Evolutionary conservation across 306 rosid genomes (phyloP), one percentile per base, ranked within the genome.

Genomic region (Hippophae rhamnoides): DNA sequence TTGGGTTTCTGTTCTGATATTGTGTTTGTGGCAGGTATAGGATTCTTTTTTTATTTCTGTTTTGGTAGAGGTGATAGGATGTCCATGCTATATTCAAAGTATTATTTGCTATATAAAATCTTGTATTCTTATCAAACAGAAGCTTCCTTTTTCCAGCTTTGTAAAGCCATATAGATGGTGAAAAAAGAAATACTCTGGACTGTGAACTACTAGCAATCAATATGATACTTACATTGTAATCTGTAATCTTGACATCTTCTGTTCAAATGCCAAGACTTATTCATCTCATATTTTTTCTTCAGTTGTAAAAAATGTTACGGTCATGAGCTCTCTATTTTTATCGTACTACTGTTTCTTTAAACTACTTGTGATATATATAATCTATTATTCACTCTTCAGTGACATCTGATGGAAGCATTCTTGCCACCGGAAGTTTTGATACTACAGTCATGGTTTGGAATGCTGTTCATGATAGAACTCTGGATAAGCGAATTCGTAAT

Each of bases 391-490:
- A 69, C 73, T 67, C 68, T 85, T 78, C 87, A 90, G 98, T 90
- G 86, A 77, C 98, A 71, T 85, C 95, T 69, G 98, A 90, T 56
- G 98, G 98, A 63, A 82, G 89, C 78, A 75, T 85, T 62, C 98
- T 90, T 71, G 96, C 96, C 56, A 90, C 98, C 52, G 98, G 96
- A 75, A 87, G 98, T 81, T 83, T 78, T 67, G 98, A 90, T 81
- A 90, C 98, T 45, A 90, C 98, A 42, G 88, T 90, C 45, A 90
- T 90, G 98, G 82, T 90, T 52, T 90, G 98, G 96, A 86, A 90
- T 79, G 86, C 85, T 77, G 66, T 68, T 52, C 86, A 86, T 56
- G 87, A 89, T 72, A 87, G 75, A 84, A 60, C 65, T 62, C 51
- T 78, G 13, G 96, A 90, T 58, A 90, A 85, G 81, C 79, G 81